Conservation (phyloP, 805 yeast species). For the Pichia occidentalis region DNA sequence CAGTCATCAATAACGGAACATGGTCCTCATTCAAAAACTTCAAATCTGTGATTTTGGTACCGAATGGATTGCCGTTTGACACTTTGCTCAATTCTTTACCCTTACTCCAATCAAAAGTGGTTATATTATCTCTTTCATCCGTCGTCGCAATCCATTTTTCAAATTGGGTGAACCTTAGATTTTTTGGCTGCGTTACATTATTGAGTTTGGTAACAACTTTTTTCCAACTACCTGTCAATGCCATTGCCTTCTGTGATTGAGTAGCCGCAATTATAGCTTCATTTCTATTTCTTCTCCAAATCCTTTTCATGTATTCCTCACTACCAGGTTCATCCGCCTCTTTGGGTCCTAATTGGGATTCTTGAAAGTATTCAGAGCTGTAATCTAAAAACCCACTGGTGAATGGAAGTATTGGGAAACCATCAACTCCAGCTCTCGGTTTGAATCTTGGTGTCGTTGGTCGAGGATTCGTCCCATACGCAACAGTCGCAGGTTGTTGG, state of each 20-base stretch:
- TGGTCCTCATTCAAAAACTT: slow-evolving; percentile 91
- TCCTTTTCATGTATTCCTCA: slow-evolving; percentile 66
- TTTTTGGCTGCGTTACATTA: slow-evolving; percentile 73
- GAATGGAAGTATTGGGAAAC: slow-evolving; percentile 45
- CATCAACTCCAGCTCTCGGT: slow-evolving; percentile 24
- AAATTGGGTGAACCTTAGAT: slow-evolving; percentile 80
- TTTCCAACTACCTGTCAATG: slow-evolving; percentile 84
- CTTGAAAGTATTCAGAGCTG: slow-evolving; percentile 88
- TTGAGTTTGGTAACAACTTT: slow-evolving; percentile 50
- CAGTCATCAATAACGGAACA: slow-evolving; percentile 73
- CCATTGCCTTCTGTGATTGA: slow-evolving; percentile 79
- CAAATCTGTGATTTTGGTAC: slow-evolving; percentile 82
- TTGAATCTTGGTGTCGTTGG: slow-evolving; percentile 55
- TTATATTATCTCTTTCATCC: slow-evolving; percentile 77
- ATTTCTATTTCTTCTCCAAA: slow-evolving; percentile 88
- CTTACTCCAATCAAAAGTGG: slow-evolving; percentile 83
- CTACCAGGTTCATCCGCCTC: slow-evolving; percentile 93
- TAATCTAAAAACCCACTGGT: slow-evolving; percentile 64
- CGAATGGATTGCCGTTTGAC: slow-evolving; percentile 78
- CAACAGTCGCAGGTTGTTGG: slow-evolving; percentile 24
- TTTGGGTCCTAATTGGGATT: slow-evolving; percentile 82
- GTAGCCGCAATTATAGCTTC: slow-evolving; percentile 82
- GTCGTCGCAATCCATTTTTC: slow-evolving; percentile 75
- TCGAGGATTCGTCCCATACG: slow-evolving; percentile 38
- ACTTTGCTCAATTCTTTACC: slow-evolving; percentile 57